A percentile compares a stretch with the other conserved stretches of the same genome.
Conservation (phyloP, 2,329 filamentous ascomycete species). For the Bisporella sp. region DNA sequence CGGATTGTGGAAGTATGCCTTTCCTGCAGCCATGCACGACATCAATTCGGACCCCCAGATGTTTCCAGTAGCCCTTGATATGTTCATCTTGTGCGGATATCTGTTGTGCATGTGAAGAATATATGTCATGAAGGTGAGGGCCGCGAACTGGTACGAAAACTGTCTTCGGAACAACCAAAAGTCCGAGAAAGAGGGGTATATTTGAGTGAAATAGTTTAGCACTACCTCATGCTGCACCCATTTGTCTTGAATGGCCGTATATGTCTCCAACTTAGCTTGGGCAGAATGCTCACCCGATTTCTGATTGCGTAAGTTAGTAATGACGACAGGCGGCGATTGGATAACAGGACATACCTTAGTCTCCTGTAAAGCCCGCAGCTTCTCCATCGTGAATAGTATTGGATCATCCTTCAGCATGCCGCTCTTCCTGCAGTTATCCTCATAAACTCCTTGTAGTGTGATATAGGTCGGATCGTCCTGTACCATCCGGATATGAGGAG, state of each 20-base stretch:
- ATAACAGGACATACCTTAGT: conserved; percentile 28
- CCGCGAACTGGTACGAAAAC: conserved; percentile 91
- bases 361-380: conserved; percentile 71
- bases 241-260: conserved; percentile 88
- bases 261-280: conserved; percentile 79
- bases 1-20: conserved; percentile 88
- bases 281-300: conserved; percentile 63
- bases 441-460: conserved; percentile 88
- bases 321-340: neutral
- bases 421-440: conserved; percentile 87
- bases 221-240: conserved; percentile 80
- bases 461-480: conserved; percentile 94
- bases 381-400: conserved; percentile 91
- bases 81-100: conserved; percentile 92
- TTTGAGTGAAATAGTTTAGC: conserved; percentile 81
- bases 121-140: conserved; percentile 97
- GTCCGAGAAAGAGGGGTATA: conserved; percentile 82
- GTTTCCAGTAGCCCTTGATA: conserved; percentile 79
- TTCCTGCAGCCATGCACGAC: conserved; percentile 75
- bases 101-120: conserved; percentile 95
- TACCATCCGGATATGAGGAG: conserved; percentile 89
- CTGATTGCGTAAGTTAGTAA: conserved; percentile 35
- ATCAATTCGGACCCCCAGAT: conserved; percentile 96
- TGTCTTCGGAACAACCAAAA: conserved; percentile 99
- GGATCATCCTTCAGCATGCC: conserved; percentile 92